These are phyloP conservation scores for Austropuccinia psidii DNA, from an alignment of 1,284 basidiomycete species.

Conservation along the genomic window DNA sequence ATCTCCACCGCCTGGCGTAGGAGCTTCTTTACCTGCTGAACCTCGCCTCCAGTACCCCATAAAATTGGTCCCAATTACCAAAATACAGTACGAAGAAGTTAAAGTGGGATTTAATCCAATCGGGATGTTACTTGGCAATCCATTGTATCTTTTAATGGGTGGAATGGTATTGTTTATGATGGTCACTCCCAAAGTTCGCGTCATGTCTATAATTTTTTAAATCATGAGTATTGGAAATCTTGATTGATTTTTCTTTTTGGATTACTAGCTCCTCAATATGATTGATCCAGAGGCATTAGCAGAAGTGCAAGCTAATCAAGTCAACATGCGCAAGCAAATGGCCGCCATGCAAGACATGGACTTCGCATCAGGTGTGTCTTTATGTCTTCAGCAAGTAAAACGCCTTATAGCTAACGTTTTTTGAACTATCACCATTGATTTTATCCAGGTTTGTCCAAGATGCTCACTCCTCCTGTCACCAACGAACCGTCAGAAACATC, in stretches of 20 bases:
- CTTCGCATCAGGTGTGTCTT: slow-evolving; percentile 4
- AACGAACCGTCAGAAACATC: not conserved
- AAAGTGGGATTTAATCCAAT: slow-evolving; percentile 26
- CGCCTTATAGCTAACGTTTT: not conserved
- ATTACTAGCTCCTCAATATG: not conserved
- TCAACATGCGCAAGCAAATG: slow-evolving; percentile 29
- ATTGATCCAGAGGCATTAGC: slow-evolving; percentile 25
- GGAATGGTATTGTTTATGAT: slow-evolving; percentile 23
- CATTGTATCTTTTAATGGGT: slow-evolving; percentile 27
- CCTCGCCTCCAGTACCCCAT: slow-evolving; percentile 18
- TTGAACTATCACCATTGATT: not conserved
- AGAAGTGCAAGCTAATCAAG: slow-evolving; percentile 28
- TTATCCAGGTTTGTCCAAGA: slow-evolving; percentile 9
- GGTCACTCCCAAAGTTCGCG: slow-evolving; percentile 18
- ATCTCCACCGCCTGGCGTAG: not conserved
- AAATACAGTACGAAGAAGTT: slow-evolving; percentile 16
- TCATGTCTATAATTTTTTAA: not conserved
- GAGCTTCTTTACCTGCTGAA: not conserved
- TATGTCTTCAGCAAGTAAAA: not conserved
- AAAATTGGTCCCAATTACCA: not conserved
- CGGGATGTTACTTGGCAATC: slow-evolving; percentile 21
- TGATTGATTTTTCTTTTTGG: not conserved
- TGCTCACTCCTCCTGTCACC: not conserved
- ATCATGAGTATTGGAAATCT: not conserved
- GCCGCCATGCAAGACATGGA: slow-evolving; percentile 6